Conservation (phyloP, 805 yeast genomes). For the Candida ulmi region DNA sequence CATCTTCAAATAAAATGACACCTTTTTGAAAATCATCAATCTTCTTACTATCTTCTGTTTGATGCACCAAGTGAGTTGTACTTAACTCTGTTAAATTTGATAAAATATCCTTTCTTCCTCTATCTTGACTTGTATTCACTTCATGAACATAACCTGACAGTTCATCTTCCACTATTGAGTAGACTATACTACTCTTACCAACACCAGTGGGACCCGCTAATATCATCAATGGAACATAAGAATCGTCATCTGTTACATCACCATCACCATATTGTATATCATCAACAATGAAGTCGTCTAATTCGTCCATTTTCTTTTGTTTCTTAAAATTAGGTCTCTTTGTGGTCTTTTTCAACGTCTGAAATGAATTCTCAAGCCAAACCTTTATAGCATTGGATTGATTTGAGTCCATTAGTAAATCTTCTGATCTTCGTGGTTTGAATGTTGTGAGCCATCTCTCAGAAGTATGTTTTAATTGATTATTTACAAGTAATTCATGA, state of each 20-base stretch:
- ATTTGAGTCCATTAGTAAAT: constrained; percentile 24
- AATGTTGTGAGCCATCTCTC: constrained; percentile 26
- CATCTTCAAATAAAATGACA: constrained; percentile 77
- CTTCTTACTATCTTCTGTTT: constrained; percentile 16
- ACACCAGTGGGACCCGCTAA: constrained; percentile 67
- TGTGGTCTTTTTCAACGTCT: constrained; percentile 26
- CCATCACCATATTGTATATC: constrained; percentile 17
- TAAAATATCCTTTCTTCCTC: constrained; percentile 68
- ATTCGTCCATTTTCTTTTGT: constrained; percentile 19
- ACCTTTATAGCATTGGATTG: constrained; percentile 16
- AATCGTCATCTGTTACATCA: constrained; percentile 22
- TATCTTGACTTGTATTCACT: constrained; percentile 64
- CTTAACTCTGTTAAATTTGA: constrained; percentile 69
- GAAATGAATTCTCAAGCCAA: constrained; percentile 30
- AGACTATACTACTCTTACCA: constrained; percentile 73
- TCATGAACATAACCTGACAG: constrained; percentile 74
- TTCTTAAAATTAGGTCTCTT: constrained; percentile 29
- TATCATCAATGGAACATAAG: constrained; percentile 58
- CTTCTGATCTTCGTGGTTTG: constrained; percentile 25
- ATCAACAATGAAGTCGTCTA: constrained; percentile 29
- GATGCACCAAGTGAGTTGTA: constrained; percentile 76
- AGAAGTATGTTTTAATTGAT: background rate
- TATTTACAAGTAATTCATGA: background rate
- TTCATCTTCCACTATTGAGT: constrained; percentile 58
- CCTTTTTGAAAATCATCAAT: constrained; percentile 44